phyloP scores from a whole-genome alignment of 2,329 filamentous ascomycete species.

The Fusarium tuaranense region DNA sequence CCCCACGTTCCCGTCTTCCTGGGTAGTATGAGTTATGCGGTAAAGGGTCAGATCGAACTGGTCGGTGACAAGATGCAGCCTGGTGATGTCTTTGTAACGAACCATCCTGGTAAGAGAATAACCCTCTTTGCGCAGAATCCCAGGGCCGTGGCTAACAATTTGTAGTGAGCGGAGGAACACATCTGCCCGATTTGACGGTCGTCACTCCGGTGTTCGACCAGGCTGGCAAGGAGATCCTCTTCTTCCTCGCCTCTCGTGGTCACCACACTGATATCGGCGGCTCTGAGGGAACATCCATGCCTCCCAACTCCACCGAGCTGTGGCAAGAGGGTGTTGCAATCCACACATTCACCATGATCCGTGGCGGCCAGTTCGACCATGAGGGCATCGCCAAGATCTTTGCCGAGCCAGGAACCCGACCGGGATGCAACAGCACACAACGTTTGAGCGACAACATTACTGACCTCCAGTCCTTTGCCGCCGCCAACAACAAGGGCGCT shows the following conservation, averaged over 20 bases:
- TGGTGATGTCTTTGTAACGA: slow-evolving; percentile 81
- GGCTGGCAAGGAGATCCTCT: slow-evolving; percentile 18
- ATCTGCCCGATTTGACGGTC: slow-evolving; percentile 27
- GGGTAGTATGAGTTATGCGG: slow-evolving; percentile 82
- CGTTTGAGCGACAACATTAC: slow-evolving; percentile 86
- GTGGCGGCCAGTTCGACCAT: slow-evolving; percentile 37
- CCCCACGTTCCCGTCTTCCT: slow-evolving; percentile 82
- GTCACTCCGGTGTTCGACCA: slow-evolving; percentile 31
- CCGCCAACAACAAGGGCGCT: slow-evolving; percentile 87
- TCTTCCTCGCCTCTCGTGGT: slow-evolving; percentile 30
- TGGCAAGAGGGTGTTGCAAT: slow-evolving; percentile 69
- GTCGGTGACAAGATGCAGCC: slow-evolving; percentile 75
- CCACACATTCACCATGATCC: slow-evolving; percentile 48
- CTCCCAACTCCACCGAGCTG: slow-evolving; percentile 68
- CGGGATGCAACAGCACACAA: slow-evolving; percentile 64
- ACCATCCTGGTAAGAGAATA: slow-evolving; percentile 33
- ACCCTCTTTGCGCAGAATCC: no score
- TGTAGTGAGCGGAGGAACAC: slow-evolving; percentile 1
- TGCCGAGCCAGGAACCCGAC: slow-evolving; percentile 48
- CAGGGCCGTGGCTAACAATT: background rate
- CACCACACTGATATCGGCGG: slow-evolving; percentile 34
- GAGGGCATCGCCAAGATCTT: slow-evolving; percentile 72
- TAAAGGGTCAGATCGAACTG: slow-evolving; percentile 74
- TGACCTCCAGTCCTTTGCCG: slow-evolving; percentile 86
- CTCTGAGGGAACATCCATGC: slow-evolving; percentile 29